Base-by-base conservation (phyloP, 768 basidiomycete genomes). In the Rhizopogon vesiculosus region DNA sequence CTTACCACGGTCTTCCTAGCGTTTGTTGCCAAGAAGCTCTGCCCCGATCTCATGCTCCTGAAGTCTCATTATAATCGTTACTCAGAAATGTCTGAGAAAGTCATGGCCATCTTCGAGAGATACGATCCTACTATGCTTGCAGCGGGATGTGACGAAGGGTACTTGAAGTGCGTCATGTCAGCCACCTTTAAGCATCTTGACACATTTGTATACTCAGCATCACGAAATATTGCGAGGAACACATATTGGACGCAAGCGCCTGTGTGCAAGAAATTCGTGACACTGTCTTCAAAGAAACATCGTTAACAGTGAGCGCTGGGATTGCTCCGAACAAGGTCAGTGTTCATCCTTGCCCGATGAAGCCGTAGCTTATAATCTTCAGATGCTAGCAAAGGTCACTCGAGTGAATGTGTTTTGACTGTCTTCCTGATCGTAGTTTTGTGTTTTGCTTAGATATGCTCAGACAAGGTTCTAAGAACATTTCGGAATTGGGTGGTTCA, bases 281-380 rank as follows among this genome's bases (percentile, higher is more conserved):
- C 25, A 76, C 76, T 42, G 91, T 98, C 3, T 77, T 85, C 53
- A 75, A 76, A 16, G 89, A 89, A 70, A 98, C 95, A 3, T 81
- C 82, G 52, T 68, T 98, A 49, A 98, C 97, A 2, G 93, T 91
- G 51, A 94, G 91, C 61, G 95, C 94, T 31, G 97, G 97, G 3
- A 93, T 98, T 55, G 94, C 96, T 0, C 91, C 96, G 1, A 98
- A 95, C 72, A 90, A 89, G 79, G 93, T 93, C 64, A 52, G 81
- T 65, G 61, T 51, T 13, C 61, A 39, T 61, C 59, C 51, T 58
- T 41, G 28, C 46, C 54, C 58, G 15, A 59, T 57, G 55, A 60
- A 48, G 51, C 40, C 39, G 29, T 44, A 58, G 39, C 57, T 61
- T 51, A 69, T 55, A 42, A 58, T 56, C 22, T 42, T 2, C 56